Evolutionary conservation across 1,139 yeast genomes (phyloP).

Genomic region (Hyphopichia khmerensis): DNA sequence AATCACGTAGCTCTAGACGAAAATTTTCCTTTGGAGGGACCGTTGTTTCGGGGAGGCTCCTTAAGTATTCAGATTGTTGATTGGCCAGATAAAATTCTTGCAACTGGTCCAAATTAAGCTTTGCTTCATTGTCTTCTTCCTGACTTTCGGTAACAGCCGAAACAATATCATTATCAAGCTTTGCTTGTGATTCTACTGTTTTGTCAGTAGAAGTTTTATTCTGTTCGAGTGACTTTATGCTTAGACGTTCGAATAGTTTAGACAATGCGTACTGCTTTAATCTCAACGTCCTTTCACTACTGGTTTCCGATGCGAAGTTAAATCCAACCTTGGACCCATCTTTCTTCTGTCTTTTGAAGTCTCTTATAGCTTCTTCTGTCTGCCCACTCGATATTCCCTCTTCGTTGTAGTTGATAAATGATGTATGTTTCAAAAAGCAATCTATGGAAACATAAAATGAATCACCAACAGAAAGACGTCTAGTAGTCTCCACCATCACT

Average conservation of each 20-base stretch:
- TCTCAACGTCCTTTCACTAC: slow-evolving; percentile 52
- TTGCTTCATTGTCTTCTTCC: slow-evolving; percentile 11
- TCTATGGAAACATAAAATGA: slow-evolving; percentile 63
- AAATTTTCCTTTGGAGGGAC: slow-evolving; percentile 58
- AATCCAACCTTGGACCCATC: slow-evolving; percentile 14
- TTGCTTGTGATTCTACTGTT: neutral
- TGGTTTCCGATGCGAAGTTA: slow-evolving; percentile 46
- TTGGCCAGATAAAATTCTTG: slow-evolving; percentile 72
- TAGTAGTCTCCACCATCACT: slow-evolving; percentile 57
- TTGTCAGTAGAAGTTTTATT: neutral
- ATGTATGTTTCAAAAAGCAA: slow-evolving; percentile 52
- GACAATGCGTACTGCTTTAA: slow-evolving; percentile 58
- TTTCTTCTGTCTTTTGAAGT: slow-evolving; percentile 11
- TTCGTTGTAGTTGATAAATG: slow-evolving; percentile 33
- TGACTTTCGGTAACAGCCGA: neutral
- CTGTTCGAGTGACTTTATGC: neutral
- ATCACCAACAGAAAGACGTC: slow-evolving; percentile 70
- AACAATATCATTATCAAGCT: neutral
- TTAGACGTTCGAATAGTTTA: slow-evolving; percentile 52
- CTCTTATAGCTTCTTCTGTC: neutral
- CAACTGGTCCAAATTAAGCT: slow-evolving; percentile 68
- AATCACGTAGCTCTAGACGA: slow-evolving; percentile 56
- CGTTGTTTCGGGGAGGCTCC: slow-evolving; percentile 59
- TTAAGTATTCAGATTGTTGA: slow-evolving; percentile 50
- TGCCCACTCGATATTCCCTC: slow-evolving; percentile 2